A percentile compares a stretch with the other conserved stretches of the same genome.
These are phyloP conservation scores for Penicillium sp. DNA, from an alignment of 2,329 filamentous ascomycete genomes.

Conservation along the genomic window DNA sequence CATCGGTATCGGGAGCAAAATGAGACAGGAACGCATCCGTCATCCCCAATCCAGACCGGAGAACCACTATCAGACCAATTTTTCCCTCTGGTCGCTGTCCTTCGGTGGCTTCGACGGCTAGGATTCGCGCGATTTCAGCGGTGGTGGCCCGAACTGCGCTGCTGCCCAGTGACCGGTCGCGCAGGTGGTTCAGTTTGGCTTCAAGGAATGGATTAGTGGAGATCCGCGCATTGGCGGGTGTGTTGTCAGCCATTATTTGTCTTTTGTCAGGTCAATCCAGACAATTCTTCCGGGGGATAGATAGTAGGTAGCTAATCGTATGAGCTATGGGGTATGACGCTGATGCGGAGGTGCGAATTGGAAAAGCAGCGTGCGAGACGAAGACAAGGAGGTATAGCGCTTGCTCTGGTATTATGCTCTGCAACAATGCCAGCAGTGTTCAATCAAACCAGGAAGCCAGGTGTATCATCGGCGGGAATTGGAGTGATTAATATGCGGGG, in stretches of 20 bases:
- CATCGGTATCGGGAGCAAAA: slow-evolving; percentile 23
- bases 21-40: slow-evolving; percentile 31
- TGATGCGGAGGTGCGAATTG: too few relatives aligned
- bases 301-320: too few relatives aligned
- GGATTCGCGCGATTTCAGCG: slow-evolving; percentile 16
- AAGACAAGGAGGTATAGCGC: neutral
- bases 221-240: slow-evolving; percentile 15
- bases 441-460: neutral
- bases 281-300: neutral
- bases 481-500: slow-evolving; percentile 7
- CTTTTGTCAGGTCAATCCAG: neutral
- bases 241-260: neutral
- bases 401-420: neutral
- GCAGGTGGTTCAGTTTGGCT: slow-evolving; percentile 16
- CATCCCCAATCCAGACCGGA: slow-evolving; percentile 39
- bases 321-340: too few relatives aligned
- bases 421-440: neutral
- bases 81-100: slow-evolving; percentile 12
- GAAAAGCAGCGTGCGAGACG: neutral
- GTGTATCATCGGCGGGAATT: too few relatives aligned
- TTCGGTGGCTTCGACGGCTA: slow-evolving; percentile 16
- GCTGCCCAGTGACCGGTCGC: slow-evolving; percentile 17
- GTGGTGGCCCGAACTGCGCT: slow-evolving; percentile 16
- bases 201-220: slow-evolving; percentile 17
- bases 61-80: slow-evolving; percentile 23